Evolutionary conservation across 2,329 filamentous ascomycete species (phyloP).

Genomic region (Aschersonia sp.): DNA sequence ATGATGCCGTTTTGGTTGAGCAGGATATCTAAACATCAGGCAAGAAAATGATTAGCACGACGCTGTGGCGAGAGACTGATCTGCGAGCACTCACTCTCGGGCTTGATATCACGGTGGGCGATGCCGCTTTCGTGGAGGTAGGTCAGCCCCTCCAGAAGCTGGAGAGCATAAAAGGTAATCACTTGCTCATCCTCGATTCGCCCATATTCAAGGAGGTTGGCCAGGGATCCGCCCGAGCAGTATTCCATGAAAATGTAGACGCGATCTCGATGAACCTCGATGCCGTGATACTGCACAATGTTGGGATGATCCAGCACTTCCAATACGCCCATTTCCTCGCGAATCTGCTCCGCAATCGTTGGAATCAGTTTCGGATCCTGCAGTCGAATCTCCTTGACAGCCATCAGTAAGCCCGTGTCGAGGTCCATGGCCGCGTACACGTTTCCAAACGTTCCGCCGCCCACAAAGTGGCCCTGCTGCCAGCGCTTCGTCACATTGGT

Average conservation of each 20-base stretch:
- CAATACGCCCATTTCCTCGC: slow-evolving; percentile 91
- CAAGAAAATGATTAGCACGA: too few species aligned
- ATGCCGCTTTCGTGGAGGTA: slow-evolving; percentile 89
- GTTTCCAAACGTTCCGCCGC: slow-evolving; percentile 91
- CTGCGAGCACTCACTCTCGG: slow-evolving; percentile 54
- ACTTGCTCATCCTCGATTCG: slow-evolving; percentile 96
- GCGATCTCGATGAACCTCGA: slow-evolving; percentile 94
- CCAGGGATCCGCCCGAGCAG: slow-evolving; percentile 87
- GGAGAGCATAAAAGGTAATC: slow-evolving; percentile 89
- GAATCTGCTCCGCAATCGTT: slow-evolving; percentile 83
- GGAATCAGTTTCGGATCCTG: slow-evolving; percentile 95
- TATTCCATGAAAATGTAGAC: slow-evolving; percentile 99
- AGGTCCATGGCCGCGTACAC: slow-evolving; percentile 97
- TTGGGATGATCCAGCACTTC: slow-evolving; percentile 95
- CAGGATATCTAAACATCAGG: slow-evolving; percentile 54
- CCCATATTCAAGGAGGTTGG: slow-evolving; percentile 80
- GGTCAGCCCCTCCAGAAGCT: slow-evolving; percentile 83
- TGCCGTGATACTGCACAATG: slow-evolving; percentile 93
- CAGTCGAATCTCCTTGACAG: slow-evolving; percentile 93
- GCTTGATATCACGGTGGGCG: slow-evolving; percentile 94
- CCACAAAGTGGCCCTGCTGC: slow-evolving; percentile 98
- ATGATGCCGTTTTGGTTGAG: slow-evolving; percentile 96
- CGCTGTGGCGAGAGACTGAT: too few species aligned
- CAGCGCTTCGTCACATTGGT: slow-evolving; percentile 92
- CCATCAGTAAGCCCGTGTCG: slow-evolving; percentile 92